Base-by-base conservation (phyloP, 805 yeast genomes). In the Cephaloascus albidus region DNA sequence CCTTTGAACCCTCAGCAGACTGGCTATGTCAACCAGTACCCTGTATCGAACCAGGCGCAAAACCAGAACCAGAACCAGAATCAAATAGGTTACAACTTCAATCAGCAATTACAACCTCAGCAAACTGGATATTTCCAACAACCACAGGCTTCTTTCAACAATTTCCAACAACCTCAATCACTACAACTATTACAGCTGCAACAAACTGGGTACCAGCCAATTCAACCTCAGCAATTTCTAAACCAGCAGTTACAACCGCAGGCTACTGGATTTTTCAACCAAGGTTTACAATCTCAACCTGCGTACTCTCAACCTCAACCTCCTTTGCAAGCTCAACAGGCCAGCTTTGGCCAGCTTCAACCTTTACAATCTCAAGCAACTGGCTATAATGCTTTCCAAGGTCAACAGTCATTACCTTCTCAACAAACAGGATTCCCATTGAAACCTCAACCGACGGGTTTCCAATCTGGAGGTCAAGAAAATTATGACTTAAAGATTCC, bases 401-500 rank as follows among this genome's bases (percentile, higher is more conserved):
- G 77, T 4, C 79, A 75, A 45, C 16, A 12, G n/a, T 50, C 43
- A 20, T 50, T 50, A 14, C 38, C 36, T 38, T 38, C 39, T 30
- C 42, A 45, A 34, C 43, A 39, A 34, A 46, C 50, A n/a, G 45
- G 45, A 23, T 23, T 8, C 12, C 53, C 48, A 39, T 18, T 36
- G 14, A 35, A 38, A 23, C 40, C 53, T 10, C 53, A 50, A 32
- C 32, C 41, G 3, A 49, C 53, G 3, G 57, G 57, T 30, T 39
- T 47, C 15, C 53, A 39, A 27, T 45, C 46, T 4, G 39, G 37
- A 23, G 45, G 31, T 26, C 45, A 40, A 23, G 28, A 23, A 12
- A 23, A 23, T 23, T 23, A 23, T 23, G 78, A 70, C 15, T 50
- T 85, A 45, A 79, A 78, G 52, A 78, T 84, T 45, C 93, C 93